Evolutionary conservation across 2,329 filamentous ascomycete species (phyloP).

Genomic region (Alternaria ventricosa): DNA sequence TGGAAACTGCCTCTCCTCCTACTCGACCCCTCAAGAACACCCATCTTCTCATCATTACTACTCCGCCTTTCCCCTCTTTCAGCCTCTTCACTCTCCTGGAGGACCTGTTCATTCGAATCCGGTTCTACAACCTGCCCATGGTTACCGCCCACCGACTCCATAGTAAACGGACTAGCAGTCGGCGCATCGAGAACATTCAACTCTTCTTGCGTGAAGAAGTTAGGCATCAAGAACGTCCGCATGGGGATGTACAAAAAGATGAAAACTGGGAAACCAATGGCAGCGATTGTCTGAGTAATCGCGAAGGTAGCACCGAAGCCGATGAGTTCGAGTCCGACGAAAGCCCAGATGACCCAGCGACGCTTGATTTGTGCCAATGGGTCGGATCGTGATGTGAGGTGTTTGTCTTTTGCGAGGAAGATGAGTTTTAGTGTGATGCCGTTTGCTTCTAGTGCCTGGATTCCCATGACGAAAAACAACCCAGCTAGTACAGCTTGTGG

Average conservation of each 20-base stretch:
- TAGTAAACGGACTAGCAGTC: conserved; percentile 61
- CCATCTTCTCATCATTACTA: conserved; percentile 6
- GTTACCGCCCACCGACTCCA: conserved; percentile 60
- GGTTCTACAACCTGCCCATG: conserved; percentile 37
- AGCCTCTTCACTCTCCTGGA: conserved; percentile 37
- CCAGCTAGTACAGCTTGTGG: conserved; percentile 62
- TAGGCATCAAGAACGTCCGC: conserved; percentile 58
- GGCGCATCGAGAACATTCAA: conserved; percentile 60
- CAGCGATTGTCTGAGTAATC: conserved; percentile 66
- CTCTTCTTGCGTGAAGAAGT: conserved; percentile 58
- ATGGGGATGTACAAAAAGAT: conserved; percentile 64
- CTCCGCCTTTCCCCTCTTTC: conserved; percentile 17
- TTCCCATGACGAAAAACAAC: conserved; percentile 65
- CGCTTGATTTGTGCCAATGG: conserved; percentile 54
- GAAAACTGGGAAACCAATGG: conserved; percentile 65
- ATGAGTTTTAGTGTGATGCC: conserved; percentile 60
- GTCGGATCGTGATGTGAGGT: conserved; percentile 58
- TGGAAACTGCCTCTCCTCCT: background rate
- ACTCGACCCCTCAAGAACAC: conserved; percentile 4
- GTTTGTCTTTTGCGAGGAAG: conserved; percentile 56
- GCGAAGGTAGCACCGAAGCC: conserved; percentile 63
- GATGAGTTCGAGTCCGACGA: conserved; percentile 59
- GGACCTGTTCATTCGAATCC: conserved; percentile 6
- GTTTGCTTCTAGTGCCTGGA: conserved; percentile 59
- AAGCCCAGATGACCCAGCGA: conserved; percentile 56